Evolutionary conservation across 495 filamentous ascomycete species (phyloP).

Genomic region (Pyronema domesticum): DNA sequence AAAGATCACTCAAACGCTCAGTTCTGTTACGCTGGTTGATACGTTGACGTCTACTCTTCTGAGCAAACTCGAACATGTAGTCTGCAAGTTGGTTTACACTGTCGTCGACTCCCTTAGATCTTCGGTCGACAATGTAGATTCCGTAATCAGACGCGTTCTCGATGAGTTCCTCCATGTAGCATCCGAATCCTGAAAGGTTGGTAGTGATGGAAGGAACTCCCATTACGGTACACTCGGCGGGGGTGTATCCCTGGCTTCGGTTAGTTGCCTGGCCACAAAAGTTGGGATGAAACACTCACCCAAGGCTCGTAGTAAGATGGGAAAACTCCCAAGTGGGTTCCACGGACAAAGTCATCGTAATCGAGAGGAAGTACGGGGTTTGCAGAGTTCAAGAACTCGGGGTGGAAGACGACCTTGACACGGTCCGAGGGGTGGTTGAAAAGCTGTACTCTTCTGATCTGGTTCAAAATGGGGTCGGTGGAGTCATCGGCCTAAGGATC

Average conservation of each 20-base stretch:
- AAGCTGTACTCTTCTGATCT: slow-evolving; percentile 85
- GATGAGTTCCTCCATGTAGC: slow-evolving; percentile 98
- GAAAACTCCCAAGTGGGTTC: slow-evolving; percentile 89
- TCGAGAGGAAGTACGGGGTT: slow-evolving; percentile 91
- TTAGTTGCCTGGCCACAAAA: background rate
- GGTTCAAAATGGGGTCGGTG: slow-evolving; percentile 89
- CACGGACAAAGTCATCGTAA: slow-evolving; percentile 96
- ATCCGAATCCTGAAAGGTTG: slow-evolving; percentile 92
- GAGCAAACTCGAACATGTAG: slow-evolving; percentile 90
- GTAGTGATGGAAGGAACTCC: slow-evolving; percentile 97
- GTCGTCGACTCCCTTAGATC: slow-evolving; percentile 90
- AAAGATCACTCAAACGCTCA: slow-evolving; percentile 77
- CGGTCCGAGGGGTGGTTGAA: slow-evolving; percentile 92
- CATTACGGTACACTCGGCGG: slow-evolving; percentile 98
- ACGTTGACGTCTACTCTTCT: slow-evolving; percentile 81
- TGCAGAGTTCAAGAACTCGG: slow-evolving; percentile 87
- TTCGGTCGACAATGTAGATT: slow-evolving; percentile 95
- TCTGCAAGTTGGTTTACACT: slow-evolving; percentile 85
- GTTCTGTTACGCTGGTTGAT: slow-evolving; percentile 99
- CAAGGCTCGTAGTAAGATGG: slow-evolving; percentile 97
- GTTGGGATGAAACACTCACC: slow-evolving; percentile 23
- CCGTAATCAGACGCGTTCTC: slow-evolving; percentile 96
- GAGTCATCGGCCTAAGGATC: slow-evolving; percentile 49
- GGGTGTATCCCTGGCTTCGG: slow-evolving; percentile 55
- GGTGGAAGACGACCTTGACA: slow-evolving; percentile 95